Evolutionary conservation across 106 monocot genomes (phyloP).

Genomic region (Acanthochlamys bracteata): DNA sequence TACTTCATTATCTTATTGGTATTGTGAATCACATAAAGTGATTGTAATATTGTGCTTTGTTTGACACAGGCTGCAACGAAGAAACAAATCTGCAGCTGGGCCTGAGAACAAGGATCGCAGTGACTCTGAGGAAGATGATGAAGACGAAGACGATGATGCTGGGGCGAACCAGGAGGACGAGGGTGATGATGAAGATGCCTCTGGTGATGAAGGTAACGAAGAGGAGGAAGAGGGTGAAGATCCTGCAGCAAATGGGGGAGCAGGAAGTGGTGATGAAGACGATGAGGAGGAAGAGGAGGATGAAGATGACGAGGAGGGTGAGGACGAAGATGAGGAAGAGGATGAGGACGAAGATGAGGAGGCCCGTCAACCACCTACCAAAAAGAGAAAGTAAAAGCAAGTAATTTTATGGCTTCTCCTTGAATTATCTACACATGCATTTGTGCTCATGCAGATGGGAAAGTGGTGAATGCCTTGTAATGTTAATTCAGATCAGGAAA

Average conservation of each 20-base stretch:
- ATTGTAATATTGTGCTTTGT: background rate
- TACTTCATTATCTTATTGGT: background rate
- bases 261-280: conserved; percentile 5
- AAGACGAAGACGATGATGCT: conserved; percentile 20
- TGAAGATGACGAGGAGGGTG: conserved; percentile 9
- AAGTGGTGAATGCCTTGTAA: background rate
- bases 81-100: conserved; percentile 12
- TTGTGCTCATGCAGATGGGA: background rate
- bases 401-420: background rate
- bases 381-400: conserved; percentile 20
- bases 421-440: background rate
- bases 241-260: conserved; percentile 15
- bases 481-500: background rate
- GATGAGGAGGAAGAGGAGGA: conserved; percentile 18
- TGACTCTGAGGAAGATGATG: conserved; percentile 20
- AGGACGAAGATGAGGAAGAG: conserved; percentile 14
- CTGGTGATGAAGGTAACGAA: conserved; percentile 14
- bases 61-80: background rate
- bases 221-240: conserved; percentile 11
- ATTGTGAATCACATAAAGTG: background rate
- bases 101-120: conserved; percentile 16
- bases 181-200: conserved; percentile 10
- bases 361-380: conserved; percentile 9
- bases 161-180: conserved; percentile 11
- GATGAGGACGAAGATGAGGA: conserved; percentile 20